Conservation (phyloP, 225 moss, liverwort and hornwort genomes). For the Pleurozium schreberi region DNA sequence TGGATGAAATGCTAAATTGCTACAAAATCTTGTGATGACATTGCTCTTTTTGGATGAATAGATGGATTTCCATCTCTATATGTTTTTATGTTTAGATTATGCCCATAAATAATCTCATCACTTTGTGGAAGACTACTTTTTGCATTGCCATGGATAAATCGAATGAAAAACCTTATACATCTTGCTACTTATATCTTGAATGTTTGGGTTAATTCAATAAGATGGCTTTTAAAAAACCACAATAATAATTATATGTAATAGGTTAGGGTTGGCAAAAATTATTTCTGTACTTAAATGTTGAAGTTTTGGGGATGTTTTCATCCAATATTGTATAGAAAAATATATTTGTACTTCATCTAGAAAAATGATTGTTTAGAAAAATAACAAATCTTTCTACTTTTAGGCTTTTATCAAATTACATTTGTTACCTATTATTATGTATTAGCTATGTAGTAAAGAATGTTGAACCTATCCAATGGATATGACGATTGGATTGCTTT, state of each 20-base stretch:
- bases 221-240: too few species aligned
- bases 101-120: not conserved
- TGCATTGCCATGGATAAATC: too few species aligned
- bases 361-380: not conserved
- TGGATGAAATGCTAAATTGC: not conserved
- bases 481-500: rapidly evolving
- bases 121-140: not conserved
- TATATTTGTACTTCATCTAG: not conserved
- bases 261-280: not conserved
- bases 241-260: too few species aligned
- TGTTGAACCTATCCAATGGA: not conserved
- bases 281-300: rapidly evolving
- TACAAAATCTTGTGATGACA: not conserved
- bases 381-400: not conserved
- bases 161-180: not conserved
- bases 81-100: not conserved
- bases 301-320: not conserved
- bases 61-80: too few species aligned
- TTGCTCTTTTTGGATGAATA: not conserved
- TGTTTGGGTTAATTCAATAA: too few species aligned
- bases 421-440: not conserved
- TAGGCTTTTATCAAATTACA: not conserved
- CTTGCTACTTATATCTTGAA: not conserved
- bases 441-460: not conserved
- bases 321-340: not conserved